Conservation (phyloP, 192 early-diverging fungal genomes). For the Thoreauomyces humboldtii region DNA sequence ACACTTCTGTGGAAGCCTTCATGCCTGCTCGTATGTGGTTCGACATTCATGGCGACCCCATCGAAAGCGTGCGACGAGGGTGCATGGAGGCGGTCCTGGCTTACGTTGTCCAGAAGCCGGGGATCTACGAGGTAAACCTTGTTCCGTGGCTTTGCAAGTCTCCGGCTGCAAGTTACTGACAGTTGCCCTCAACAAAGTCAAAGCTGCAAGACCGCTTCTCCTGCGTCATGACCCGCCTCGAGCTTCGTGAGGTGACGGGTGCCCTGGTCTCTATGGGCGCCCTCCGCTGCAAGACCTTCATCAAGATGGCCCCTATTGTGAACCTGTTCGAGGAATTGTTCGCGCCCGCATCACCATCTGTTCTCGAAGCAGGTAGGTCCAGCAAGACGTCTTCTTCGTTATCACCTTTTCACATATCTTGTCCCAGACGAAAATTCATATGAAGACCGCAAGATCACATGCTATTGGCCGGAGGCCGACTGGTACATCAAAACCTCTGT, state of each 20-base stretch:
- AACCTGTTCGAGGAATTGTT: constrained; percentile 5
- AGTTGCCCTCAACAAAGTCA: background rate
- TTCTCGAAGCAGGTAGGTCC: background rate
- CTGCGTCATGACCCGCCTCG: constrained; percentile 32
- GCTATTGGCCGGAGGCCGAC: constrained; percentile 7
- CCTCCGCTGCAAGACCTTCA: constrained; percentile 19
- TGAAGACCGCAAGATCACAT: background rate
- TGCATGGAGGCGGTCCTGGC: constrained; percentile 41
- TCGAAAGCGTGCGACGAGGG: constrained; percentile 28
- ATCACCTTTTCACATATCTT: background rate
- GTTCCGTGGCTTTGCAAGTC: background rate
- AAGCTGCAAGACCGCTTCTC: constrained; percentile 8
- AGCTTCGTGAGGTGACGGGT: constrained; percentile 37
- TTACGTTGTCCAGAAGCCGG: constrained; percentile 36
- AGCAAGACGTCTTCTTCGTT: background rate
- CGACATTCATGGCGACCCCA: constrained; percentile 34
- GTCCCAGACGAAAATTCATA: background rate
- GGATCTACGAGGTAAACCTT: constrained; percentile 32
- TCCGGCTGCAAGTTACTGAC: background rate
- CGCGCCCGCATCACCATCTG: background rate
- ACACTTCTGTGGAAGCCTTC: constrained; percentile 8
- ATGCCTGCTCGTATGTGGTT: constrained; percentile 37
- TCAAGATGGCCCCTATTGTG: constrained; percentile 20
- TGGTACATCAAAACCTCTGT: constrained; percentile 9
- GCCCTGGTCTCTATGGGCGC: constrained; percentile 30